phyloP scores from a whole-genome alignment of 148 eudicot species.

The Vaccinium corymbosum region DNA sequence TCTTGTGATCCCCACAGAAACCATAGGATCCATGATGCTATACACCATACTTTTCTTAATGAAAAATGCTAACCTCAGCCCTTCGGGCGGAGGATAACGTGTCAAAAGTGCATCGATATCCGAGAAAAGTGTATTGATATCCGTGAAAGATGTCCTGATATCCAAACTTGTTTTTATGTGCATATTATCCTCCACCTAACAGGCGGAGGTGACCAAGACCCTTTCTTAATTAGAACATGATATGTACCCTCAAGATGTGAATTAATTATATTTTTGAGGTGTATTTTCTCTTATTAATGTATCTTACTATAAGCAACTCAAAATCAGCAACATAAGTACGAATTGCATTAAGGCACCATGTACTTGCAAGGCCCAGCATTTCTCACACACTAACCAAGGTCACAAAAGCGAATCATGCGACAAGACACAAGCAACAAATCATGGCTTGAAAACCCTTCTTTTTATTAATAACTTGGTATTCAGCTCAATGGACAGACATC shows the following conservation, averaged over 20 bases:
- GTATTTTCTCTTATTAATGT: background rate
- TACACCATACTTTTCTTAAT: background rate
- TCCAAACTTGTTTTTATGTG: too few species aligned
- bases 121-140: too few species aligned
- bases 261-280: too few species aligned
- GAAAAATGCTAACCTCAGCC: too few species aligned
- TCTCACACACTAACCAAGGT: background rate
- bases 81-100: too few species aligned
- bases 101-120: too few species aligned
- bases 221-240: background rate
- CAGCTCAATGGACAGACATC: background rate
- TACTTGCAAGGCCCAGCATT: background rate
- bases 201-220: too few species aligned
- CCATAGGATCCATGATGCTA: background rate
- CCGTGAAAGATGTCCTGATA: too few species aligned
- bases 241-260: background rate
- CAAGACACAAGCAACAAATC: background rate
- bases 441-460: background rate
- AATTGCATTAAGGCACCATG: background rate
- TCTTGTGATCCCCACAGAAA: background rate
- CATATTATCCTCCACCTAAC: too few species aligned
- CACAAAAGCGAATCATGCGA: background rate
- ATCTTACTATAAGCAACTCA: background rate
- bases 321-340: background rate
- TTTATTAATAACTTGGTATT: background rate